phyloP scores from a whole-genome alignment of 2,329 filamentous ascomycete species.

The Cordyceps javanica region DNA sequence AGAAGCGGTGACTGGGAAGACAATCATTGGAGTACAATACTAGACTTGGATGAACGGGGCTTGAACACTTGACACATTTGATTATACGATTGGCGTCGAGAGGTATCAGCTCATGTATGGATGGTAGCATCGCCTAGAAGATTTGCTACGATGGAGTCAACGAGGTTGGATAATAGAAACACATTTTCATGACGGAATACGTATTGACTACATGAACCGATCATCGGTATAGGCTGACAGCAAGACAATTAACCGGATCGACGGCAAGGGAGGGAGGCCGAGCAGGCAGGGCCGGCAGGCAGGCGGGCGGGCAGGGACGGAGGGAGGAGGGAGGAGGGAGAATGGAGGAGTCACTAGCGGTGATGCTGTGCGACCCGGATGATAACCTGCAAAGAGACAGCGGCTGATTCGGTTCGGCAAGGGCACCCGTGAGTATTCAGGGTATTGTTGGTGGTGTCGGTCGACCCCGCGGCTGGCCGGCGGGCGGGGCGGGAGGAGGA shows the following conservation, averaged over 20 bases:
- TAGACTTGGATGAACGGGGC: no score
- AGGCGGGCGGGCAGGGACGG: not conserved
- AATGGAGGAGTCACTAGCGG: no score
- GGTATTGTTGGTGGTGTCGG: no score
- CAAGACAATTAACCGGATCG: conserved; percentile 10
- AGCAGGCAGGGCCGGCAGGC: no score
- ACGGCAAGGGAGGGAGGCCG: no score
- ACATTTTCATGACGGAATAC: not conserved
- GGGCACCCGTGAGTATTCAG: no score
- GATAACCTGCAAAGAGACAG: not conserved
- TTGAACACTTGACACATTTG: no score
- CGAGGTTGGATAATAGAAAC: not conserved
- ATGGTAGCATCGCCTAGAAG: not conserved
- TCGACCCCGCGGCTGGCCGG: not conserved
- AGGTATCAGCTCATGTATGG: no score
- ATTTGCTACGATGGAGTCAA: not conserved
- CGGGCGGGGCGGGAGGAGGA: not conserved
- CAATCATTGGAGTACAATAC: no score
- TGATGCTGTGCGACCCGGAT: no score
- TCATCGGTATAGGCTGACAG: not conserved
- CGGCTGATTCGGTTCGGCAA: not conserved
- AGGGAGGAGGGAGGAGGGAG: not conserved
- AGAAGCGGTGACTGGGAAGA: no score
- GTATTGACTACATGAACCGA: not conserved
- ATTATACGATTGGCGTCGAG: no score